phyloP scores from a whole-genome alignment of 495 filamentous ascomycete genomes.

The Aspergillus affinis region DNA sequence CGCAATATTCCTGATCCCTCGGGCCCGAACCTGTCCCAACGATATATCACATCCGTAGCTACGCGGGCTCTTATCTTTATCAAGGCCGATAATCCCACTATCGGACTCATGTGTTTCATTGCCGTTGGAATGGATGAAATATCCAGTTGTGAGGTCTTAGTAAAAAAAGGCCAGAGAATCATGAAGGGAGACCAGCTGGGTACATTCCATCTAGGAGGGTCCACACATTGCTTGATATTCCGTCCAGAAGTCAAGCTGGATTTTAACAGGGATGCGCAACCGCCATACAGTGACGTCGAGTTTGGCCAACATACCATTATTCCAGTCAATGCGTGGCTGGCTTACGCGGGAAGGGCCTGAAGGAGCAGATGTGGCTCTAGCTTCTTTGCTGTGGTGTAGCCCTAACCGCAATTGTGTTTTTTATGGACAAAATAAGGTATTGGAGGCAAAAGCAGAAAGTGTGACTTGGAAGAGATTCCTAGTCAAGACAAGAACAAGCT shows the following conservation, averaged over 20 bases:
- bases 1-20: conserved; percentile 21
- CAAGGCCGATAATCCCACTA: neutral
- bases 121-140: conserved; percentile 4
- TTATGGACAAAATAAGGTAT: too few relatives aligned
- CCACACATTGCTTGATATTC: conserved; percentile 10
- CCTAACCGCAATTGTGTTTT: neutral
- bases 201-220: conserved; percentile 12
- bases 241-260: neutral
- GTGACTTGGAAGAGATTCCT: too few relatives aligned
- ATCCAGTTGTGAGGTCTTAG: conserved; percentile 3
- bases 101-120: conserved; percentile 8
- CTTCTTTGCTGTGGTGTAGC: neutral
- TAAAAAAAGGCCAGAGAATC: neutral
- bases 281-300: neutral
- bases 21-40: conserved; percentile 42
- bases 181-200: conserved; percentile 8
- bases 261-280: conserved; percentile 2
- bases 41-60: conserved; percentile 52
- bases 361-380: neutral
- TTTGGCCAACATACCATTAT: conserved; percentile 4
- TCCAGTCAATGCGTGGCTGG: conserved; percentile 6
- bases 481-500: too few relatives aligned
- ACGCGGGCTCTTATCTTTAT: conserved; percentile 12
- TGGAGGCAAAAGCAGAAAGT: too few relatives aligned
- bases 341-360: neutral